Base-by-base conservation (phyloP, 2,329 filamentous ascomycete genomes). In the Aspergillus sclerotialis region DNA sequence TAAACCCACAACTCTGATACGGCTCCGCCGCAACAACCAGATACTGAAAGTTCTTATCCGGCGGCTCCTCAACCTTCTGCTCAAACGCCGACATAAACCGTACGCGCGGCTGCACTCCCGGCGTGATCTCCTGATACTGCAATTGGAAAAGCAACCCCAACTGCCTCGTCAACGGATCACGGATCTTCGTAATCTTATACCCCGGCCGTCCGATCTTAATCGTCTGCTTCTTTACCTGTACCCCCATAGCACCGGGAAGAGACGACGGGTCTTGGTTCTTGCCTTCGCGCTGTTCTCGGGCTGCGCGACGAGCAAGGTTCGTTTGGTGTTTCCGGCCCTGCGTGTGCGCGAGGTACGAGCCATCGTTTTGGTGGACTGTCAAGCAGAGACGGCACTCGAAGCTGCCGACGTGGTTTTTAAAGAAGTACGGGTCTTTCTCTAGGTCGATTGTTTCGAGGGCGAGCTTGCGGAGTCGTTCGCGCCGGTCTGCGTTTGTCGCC, bases 341-440 rank as follows among this genome's bases (percentile, higher is more conserved):
- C 3, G 92, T 98, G 67, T 98, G 92, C 2, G 92, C 92, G 48
- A 98, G 87, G 66, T 98, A 98, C 30, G 89, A 95, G 44, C 92
- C 92, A 69, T 98, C 92, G 63, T 98, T 98, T 58, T 98, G 92
- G 73, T 98, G 92, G 4, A 96, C 90, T 0, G 92, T 98, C 16
- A 98, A 72, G 58, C 92, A 98, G 26, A 98, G 82, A 18, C 92
- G 85, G 64, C 92, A 98, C 66, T 98, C 92, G 66, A 95, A 98
- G 56, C 84, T 92, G 56, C 92, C 92, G 53, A 96, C 86, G 65
- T 98, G 90, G 72, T 98, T 98, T 65, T 94, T 94, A 81, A 98
- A 98, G 73, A 96, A 95, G 76, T 96, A 98, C 0, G 92, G 92
- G 68, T 98, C 92, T 69, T 95, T 96, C 68, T 96, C 92, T 44